phyloP scores from a whole-genome alignment of 2,329 filamentous ascomycete species.

The Pseudocercospora ulei region DNA sequence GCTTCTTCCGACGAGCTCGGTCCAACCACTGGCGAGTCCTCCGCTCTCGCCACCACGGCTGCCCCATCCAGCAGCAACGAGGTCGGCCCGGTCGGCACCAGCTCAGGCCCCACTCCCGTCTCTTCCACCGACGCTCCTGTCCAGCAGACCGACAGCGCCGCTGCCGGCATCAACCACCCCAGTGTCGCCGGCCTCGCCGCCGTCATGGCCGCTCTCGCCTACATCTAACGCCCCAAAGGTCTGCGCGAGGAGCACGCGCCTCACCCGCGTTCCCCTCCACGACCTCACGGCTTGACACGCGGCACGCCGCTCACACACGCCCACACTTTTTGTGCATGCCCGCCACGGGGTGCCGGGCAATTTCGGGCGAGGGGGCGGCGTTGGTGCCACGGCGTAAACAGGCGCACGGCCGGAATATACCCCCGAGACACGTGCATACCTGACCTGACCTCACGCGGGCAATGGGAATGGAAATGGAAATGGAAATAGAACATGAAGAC shows the following conservation, averaged over 20 bases:
- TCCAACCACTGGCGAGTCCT: constrained; percentile 14
- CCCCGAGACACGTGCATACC: constrained; percentile 23
- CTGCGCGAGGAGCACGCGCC: constrained; percentile 1
- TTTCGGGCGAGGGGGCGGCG: constrained; percentile 12
- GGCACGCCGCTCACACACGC: constrained; percentile 6
- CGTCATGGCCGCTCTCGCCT: constrained; percentile 21
- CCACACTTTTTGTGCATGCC: constrained; percentile 11
- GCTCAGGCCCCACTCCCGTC: constrained; percentile 10
- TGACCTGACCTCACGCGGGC: too few relatives aligned
- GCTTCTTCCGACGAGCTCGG: constrained; percentile 14
- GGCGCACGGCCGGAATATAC: constrained; percentile 19
- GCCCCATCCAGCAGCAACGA: constrained; percentile 19
- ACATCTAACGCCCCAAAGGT: constrained; percentile 17
- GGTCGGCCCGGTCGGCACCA: constrained; percentile 11
- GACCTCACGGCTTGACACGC: constrained; percentile 14
- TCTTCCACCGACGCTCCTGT: constrained; percentile 20
- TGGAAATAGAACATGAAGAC: too few relatives aligned
- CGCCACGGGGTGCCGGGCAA: too few relatives aligned
- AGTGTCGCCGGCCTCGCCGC: constrained; percentile 21
- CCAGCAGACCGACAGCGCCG: constrained; percentile 17
- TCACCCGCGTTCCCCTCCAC: constrained; percentile 5
- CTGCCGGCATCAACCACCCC: constrained; percentile 19
- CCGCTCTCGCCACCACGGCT: constrained; percentile 18
- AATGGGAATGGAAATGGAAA: constrained; percentile 1
- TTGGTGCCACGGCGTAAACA: constrained; percentile 22